phyloP scores from a whole-genome alignment of 1,139 yeast species.

The Geotrichum reessii region DNA sequence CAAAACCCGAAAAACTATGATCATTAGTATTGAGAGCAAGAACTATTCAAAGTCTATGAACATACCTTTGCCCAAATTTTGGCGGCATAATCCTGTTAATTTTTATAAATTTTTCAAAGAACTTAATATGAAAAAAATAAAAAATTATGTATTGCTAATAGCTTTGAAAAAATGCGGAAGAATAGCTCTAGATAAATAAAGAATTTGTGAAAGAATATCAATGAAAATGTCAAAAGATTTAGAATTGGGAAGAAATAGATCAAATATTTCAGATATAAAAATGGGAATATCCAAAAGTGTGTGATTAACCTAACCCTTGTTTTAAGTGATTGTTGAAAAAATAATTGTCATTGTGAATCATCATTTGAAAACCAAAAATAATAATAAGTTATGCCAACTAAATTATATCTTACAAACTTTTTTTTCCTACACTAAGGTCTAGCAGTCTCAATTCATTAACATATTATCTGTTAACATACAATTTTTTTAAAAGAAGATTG shows the following conservation, averaged over 20 bases:
- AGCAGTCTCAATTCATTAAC: no score
- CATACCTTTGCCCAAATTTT: constrained; percentile 12
- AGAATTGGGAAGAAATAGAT: not conserved
- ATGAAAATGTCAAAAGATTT: not conserved
- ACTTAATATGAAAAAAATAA: not conserved
- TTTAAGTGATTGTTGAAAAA: not conserved
- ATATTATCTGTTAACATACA: no score
- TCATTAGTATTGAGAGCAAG: not conserved
- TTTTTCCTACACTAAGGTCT: no score
- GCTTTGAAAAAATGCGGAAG: not conserved
- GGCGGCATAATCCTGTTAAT: not conserved
- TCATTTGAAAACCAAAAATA: not conserved
- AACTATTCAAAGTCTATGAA: not conserved
- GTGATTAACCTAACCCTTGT: not conserved
- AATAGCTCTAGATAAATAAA: not conserved
- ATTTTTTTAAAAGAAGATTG: no score
- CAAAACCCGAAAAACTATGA: constrained; percentile 11
- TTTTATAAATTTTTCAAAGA: not conserved
- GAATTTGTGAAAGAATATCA: not conserved
- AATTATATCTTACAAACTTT: not conserved
- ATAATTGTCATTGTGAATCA: not conserved
- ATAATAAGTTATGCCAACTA: no score
- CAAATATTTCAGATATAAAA: not conserved
- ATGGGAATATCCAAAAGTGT: not conserved
- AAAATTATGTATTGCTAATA: not conserved